Evolutionary conservation across 2,329 filamentous ascomycete species (phyloP).

Genomic region (Penicillium sp.): DNA sequence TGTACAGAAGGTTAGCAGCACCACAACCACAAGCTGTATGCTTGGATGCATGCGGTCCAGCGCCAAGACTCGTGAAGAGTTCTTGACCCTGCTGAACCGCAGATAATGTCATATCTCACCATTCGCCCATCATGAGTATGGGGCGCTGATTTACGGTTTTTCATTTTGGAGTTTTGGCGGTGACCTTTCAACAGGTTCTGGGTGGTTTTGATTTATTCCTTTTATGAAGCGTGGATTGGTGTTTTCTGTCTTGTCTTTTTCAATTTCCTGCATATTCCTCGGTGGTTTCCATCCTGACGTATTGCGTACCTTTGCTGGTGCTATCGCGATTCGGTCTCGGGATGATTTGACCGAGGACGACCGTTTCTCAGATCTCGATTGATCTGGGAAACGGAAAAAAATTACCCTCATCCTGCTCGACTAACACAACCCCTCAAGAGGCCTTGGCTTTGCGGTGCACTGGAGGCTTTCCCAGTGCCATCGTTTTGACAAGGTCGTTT

Average conservation of each 20-base stretch:
- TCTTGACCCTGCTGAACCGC: conserved; percentile 75
- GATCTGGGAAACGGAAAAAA: conserved; percentile 1
- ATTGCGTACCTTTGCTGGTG: background rate
- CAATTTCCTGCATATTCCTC: conserved; percentile 14
- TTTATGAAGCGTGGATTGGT: conserved; percentile 24
- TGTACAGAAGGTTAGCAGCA: conserved; percentile 86
- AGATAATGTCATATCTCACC: conserved; percentile 32
- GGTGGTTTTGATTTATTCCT: conserved; percentile 25
- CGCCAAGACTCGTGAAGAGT: conserved; percentile 94
- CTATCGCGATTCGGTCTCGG: background rate
- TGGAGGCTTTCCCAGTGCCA: conserved; percentile 11
- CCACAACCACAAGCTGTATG: conserved; percentile 94
- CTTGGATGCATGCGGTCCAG: conserved; percentile 92
- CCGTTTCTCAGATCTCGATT: background rate
- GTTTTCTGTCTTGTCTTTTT: conserved; percentile 19
- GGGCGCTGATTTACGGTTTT: conserved; percentile 28
- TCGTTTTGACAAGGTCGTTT: conserved; percentile 21
- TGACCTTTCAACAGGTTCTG: conserved; percentile 45
- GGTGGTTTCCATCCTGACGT: background rate
- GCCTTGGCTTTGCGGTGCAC: conserved; percentile 6
- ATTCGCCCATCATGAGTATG: conserved; percentile 23
- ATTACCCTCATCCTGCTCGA: background rate
- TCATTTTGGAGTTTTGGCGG: conserved; percentile 36
- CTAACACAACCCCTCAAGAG: conserved; percentile 14
- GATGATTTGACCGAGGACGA: background rate